These are phyloP conservation scores for Clavispora carvajalis DNA, from an alignment of 805 yeast genomes.

Conservation along the genomic window DNA sequence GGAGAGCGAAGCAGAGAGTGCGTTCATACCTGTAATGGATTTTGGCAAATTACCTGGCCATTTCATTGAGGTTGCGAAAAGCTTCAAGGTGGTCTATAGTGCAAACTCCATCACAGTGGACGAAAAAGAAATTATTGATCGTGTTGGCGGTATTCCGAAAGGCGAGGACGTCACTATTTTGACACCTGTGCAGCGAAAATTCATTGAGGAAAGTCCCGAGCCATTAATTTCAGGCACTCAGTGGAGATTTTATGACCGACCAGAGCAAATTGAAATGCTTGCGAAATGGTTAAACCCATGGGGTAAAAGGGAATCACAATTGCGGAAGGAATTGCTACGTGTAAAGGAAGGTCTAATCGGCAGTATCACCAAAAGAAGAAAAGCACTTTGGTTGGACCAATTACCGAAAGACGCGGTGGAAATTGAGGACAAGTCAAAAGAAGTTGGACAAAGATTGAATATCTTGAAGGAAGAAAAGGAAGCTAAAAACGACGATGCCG, in stretches of 20 bases:
- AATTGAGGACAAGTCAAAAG: no score
- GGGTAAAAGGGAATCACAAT: conserved; percentile 67
- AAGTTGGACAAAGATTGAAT: no score
- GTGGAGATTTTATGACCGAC: conserved; percentile 70
- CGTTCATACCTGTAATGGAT: conserved; percentile 17
- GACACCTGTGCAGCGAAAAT: conserved; percentile 48
- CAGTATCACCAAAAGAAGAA: conserved; percentile 56
- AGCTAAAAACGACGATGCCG: conserved; percentile 9
- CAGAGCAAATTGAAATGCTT: conserved; percentile 52
- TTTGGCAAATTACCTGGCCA: conserved; percentile 18
- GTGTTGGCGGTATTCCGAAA: conserved; percentile 11
- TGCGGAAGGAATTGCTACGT: conserved; percentile 55
- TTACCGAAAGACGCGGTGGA: conserved; percentile 26
- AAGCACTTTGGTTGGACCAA: conserved; percentile 43
- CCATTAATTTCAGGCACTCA: conserved; percentile 46
- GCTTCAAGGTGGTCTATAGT: conserved; percentile 26
- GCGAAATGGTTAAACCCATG: conserved; percentile 66
- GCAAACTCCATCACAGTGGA: conserved; percentile 13
- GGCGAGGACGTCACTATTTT: conserved; percentile 16
- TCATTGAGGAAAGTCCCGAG: conserved; percentile 61
- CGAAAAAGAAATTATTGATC: conserved; percentile 7
- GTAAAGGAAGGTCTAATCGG: conserved; percentile 48
- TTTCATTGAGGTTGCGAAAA: conserved; percentile 19
- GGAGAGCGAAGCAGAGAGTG: conserved; percentile 5
- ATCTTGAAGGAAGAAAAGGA: conserved; percentile 1